Base-by-base conservation (phyloP, 768 basidiomycete genomes). In the Podaxis sp. region DNA sequence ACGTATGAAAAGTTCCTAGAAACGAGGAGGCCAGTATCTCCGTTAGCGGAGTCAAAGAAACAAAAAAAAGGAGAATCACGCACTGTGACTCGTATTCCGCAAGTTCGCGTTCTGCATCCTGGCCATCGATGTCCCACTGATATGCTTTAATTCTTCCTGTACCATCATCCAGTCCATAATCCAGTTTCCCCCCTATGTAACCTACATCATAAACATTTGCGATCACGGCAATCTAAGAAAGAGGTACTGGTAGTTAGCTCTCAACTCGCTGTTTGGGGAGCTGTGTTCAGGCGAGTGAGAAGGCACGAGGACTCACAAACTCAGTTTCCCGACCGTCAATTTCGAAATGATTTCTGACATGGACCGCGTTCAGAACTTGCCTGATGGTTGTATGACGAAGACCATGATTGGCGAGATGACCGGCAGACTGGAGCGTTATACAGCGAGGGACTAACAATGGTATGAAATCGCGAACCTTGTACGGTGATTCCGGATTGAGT, bases 1-100 rank as follows among this genome's bases (percentile, higher is more conserved):
- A 66, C 68, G 57, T 66, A 69, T 24, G 46, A 58, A 40, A 66
- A 69, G n/a, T 40, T 17, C 17, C 67, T 66, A 17, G 20, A 13
- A 36, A 15, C 24, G 22, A 2, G 30, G 30, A 20, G 6, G 7
- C 58, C 33, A 62, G 15, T 17, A 13, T 17, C n/a, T 2, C 17
- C 44, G n/a, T 17, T 46, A n/a, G 15, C 10, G 8, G 3, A 13
- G 17, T 22, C 11, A 22, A 41, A 57, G 26, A 15, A 57, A 56
- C 26, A 26, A 26, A 13, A 26, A 26, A 13, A 12, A 12, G 13
- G 24, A 40, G 33, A n/a, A 44, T 38, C 17, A 50, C 28, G 5
- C 28, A 51, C 41, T 44, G 20, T n/a, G 12, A 56, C 15, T 36
- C 17, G 11, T 48, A 58, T 22, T 56, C 54, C 17, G 20, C 50